Percentiles rank a stretch among this genome's conserved stretches.
Conservation (phyloP, 495 filamentous ascomycete species). For the Collariella sp. region DNA sequence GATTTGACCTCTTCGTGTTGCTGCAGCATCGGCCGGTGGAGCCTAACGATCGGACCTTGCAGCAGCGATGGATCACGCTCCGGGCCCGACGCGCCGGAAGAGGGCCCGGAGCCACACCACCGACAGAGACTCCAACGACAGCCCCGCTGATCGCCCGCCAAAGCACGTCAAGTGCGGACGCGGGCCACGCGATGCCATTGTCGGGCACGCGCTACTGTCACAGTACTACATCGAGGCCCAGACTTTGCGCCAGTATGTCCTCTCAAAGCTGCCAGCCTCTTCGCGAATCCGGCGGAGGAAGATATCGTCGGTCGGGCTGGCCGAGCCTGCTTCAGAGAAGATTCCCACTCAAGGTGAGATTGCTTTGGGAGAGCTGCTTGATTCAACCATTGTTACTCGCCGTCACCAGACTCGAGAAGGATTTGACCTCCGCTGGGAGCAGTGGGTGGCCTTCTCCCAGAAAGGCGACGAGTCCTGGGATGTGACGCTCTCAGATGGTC, state of each 20-base stretch:
- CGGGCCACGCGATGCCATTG: not conserved
- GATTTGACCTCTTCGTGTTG: not conserved
- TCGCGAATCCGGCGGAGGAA: conserved; percentile 41
- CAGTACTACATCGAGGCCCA: conserved; percentile 63
- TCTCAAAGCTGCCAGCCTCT: conserved; percentile 37
- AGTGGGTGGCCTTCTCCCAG: conserved; percentile 63
- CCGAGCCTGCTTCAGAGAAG: conserved; percentile 16
- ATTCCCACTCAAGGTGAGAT: conserved; percentile 26
- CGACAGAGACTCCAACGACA: not conserved
- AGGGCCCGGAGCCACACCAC: no score
- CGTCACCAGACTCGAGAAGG: conserved; percentile 7
- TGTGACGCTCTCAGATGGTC: conserved; percentile 43
- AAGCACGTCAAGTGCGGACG: conserved; percentile 13
- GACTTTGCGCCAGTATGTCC: conserved; percentile 64
- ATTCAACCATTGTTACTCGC: conserved; percentile 58
- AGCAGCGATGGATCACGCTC: not conserved
- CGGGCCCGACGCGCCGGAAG: not conserved
- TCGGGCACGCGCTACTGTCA: conserved; percentile 59
- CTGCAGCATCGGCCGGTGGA: not conserved
- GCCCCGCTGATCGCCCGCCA: conserved; percentile 6
- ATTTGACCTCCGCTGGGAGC: conserved; percentile 40
- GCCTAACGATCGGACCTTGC: not conserved
- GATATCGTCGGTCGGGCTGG: conserved; percentile 35
- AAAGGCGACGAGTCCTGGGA: conserved; percentile 40
- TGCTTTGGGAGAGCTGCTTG: conserved; percentile 50